phyloP scores from a whole-genome alignment of 2,329 filamentous ascomycete species.

The Claviceps paspali region DNA sequence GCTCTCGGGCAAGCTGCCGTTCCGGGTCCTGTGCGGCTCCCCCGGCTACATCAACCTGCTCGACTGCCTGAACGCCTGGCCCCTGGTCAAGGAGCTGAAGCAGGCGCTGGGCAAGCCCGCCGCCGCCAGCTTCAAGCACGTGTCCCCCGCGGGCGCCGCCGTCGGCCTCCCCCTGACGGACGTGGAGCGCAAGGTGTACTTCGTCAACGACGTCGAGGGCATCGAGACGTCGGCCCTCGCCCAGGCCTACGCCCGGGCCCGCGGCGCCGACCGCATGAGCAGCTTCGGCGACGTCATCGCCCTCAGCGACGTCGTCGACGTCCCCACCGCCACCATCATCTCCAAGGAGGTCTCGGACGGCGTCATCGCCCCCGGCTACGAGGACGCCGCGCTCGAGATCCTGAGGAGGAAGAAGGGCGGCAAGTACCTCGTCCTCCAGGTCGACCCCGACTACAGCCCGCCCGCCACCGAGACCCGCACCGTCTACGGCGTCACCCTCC shows the following conservation, averaged over 20 bases:
- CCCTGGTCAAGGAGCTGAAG: slow-evolving; percentile 90
- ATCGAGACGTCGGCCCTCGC: slow-evolving; percentile 76
- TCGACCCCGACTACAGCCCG: slow-evolving; percentile 76
- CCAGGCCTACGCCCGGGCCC: slow-evolving; percentile 88
- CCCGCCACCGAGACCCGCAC: slow-evolving; percentile 70
- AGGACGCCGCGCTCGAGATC: slow-evolving; percentile 72
- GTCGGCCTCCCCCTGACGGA: slow-evolving; percentile 77
- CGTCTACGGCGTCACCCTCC: slow-evolving; percentile 77
- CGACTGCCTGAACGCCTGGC: slow-evolving; percentile 93
- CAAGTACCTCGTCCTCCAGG: slow-evolving; percentile 90
- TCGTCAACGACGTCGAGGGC: slow-evolving; percentile 88
- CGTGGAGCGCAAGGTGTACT: slow-evolving; percentile 92
- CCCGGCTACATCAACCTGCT: slow-evolving; percentile 97
- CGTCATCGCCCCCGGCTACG: slow-evolving; percentile 81
- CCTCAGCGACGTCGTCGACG: slow-evolving; percentile 77
- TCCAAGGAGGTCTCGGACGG: slow-evolving; percentile 95
- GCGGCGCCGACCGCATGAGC: slow-evolving; percentile 95
- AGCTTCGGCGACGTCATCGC: slow-evolving; percentile 96
- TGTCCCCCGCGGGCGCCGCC: slow-evolving; percentile 89
- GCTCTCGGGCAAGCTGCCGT: slow-evolving; percentile 61
- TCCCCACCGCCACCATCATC: slow-evolving; percentile 93
- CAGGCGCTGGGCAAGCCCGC: slow-evolving; percentile 74
- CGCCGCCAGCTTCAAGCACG: slow-evolving; percentile 97
- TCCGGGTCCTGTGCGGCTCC: slow-evolving; percentile 79
- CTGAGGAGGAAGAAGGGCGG: slow-evolving; percentile 97